Percentiles rank a stretch among this genome's conserved stretches.
phyloP scores from a whole-genome alignment of 768 basidiomycete genomes.

The Boletus pseudo-olivaceus region DNA sequence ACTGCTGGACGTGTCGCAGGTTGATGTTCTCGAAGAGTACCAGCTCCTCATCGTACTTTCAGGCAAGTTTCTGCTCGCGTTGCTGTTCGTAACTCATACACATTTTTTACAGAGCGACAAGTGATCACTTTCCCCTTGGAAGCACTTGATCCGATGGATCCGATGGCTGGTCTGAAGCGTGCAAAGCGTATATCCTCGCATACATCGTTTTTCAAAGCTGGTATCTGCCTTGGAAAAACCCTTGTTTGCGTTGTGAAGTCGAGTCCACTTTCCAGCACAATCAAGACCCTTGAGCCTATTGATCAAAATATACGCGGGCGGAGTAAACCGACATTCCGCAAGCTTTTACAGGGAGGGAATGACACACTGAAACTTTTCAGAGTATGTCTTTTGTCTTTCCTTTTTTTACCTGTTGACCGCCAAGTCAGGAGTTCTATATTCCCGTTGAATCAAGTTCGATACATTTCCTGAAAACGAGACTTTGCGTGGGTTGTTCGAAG shows the following conservation, averaged over 20 bases:
- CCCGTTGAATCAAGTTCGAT: constrained; percentile 96
- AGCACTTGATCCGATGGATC: constrained; percentile 85
- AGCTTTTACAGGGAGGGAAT: constrained; percentile 89
- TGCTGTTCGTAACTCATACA: background rate
- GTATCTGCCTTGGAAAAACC: constrained; percentile 84
- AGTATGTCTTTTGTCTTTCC: constrained; percentile 39
- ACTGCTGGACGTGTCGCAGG: constrained; percentile 85
- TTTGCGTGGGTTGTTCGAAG: constrained; percentile 95
- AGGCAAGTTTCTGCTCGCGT: constrained; percentile 45
- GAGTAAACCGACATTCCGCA: constrained; percentile 89
- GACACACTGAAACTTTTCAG: constrained; percentile 91
- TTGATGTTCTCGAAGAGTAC: constrained; percentile 95
- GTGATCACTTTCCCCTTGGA: constrained; percentile 97
- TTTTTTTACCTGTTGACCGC: background rate
- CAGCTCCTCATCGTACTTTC: constrained; percentile 97
- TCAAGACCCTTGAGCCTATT: constrained; percentile 96
- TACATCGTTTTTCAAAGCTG: constrained; percentile 97
- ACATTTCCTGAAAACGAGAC: constrained; percentile 94
- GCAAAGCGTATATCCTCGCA: constrained; percentile 95
- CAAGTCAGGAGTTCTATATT: constrained; percentile 89
- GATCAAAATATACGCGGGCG: constrained; percentile 80
- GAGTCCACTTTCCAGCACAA: constrained; percentile 90
- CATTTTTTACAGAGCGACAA: constrained; percentile 68
- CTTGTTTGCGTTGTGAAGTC: constrained; percentile 98
- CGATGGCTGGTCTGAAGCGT: constrained; percentile 85